These are phyloP conservation scores for Mortierella polycephala DNA, from an alignment of 371 early-diverging fungal species.

Conservation along the genomic window DNA sequence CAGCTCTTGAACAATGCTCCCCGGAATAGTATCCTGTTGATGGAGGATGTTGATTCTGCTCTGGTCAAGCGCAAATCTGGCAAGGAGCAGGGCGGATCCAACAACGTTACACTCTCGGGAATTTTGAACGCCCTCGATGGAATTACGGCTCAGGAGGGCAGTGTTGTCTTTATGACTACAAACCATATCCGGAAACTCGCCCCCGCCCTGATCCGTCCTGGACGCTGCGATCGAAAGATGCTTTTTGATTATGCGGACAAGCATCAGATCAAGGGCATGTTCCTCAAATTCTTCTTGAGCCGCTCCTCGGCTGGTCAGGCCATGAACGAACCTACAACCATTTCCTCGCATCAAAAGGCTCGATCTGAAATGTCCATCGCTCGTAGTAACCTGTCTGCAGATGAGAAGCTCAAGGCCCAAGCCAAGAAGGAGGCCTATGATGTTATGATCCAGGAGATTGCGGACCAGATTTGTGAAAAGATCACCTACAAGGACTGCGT, in stretches of 20 bases:
- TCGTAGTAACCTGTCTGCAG: background rate
- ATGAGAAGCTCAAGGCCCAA: conserved; percentile 30
- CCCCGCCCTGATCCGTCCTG: conserved; percentile 88
- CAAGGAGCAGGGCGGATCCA: conserved; percentile 34
- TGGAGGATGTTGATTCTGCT: conserved; percentile 90
- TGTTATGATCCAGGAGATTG: conserved; percentile 35
- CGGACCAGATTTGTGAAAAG: conserved; percentile 33
- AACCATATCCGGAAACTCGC: conserved; percentile 87
- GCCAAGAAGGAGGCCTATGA: conserved; percentile 35
- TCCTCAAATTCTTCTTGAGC: conserved; percentile 60
- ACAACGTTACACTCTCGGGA: conserved; percentile 73
- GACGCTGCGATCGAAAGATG: conserved; percentile 86
- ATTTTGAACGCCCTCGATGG: conserved; percentile 88
- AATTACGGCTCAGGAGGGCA: conserved; percentile 79
- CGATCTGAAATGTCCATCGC: too few species aligned
- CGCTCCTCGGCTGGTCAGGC: conserved; percentile 31
- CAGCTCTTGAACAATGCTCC: conserved; percentile 77
- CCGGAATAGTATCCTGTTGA: conserved; percentile 81
- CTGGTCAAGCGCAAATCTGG: conserved; percentile 55
- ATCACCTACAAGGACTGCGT: conserved; percentile 52
- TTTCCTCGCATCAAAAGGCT: background rate
- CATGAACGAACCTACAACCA: conserved; percentile 17
- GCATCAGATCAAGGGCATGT: conserved; percentile 52
- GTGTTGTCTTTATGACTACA: conserved; percentile 87
- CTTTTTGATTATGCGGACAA: conserved; percentile 54